A percentile compares a stretch with the other conserved stretches of the same genome.
These are phyloP conservation scores for Friedmanniomyces simplex DNA, from an alignment of 495 filamentous ascomycete species.

Conservation along the genomic window DNA sequence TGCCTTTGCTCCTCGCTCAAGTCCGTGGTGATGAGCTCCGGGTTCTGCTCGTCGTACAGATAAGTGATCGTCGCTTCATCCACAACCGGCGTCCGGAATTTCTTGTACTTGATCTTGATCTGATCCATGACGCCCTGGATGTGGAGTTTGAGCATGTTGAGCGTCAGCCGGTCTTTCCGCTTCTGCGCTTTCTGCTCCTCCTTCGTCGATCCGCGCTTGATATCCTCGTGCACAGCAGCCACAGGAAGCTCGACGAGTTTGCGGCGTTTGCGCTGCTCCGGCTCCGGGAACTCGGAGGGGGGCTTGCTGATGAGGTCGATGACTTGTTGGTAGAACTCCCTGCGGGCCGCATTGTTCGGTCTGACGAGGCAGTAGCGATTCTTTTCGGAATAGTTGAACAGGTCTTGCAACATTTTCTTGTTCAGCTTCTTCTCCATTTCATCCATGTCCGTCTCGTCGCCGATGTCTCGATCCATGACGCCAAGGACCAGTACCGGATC, in stretches of 20 bases:
- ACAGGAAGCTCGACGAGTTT: slow-evolving; percentile 64
- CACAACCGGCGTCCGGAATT: slow-evolving; percentile 71
- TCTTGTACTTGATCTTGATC: slow-evolving; percentile 72
- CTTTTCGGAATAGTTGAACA: slow-evolving; percentile 75
- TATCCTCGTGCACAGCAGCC: slow-evolving; percentile 37
- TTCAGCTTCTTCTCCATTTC: slow-evolving; percentile 39
- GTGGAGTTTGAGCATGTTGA: slow-evolving; percentile 76
- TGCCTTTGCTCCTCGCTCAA: slow-evolving; percentile 47
- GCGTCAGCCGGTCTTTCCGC: slow-evolving; percentile 62
- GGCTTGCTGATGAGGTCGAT: slow-evolving; percentile 62
- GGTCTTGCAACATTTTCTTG: slow-evolving; percentile 52
- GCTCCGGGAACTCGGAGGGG: slow-evolving; percentile 78
- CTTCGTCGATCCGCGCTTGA: slow-evolving; percentile 42
- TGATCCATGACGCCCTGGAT: slow-evolving; percentile 94
- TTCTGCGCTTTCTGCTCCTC: slow-evolving; percentile 72
- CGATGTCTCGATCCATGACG: slow-evolving; percentile 47
- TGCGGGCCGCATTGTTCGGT: slow-evolving; percentile 53
- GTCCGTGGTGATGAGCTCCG: slow-evolving; percentile 70
- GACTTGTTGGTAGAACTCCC: slow-evolving; percentile 66
- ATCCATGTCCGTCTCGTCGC: slow-evolving; percentile 36
- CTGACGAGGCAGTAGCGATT: slow-evolving; percentile 59
- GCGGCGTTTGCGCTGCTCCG: slow-evolving; percentile 71
- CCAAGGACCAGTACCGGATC: slow-evolving; percentile 83
- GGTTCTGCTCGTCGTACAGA: slow-evolving; percentile 71
- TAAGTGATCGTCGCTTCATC: slow-evolving; percentile 62